Conservation (phyloP, 208 protist species). For the Kentomonas sorsogonicus region DNA sequence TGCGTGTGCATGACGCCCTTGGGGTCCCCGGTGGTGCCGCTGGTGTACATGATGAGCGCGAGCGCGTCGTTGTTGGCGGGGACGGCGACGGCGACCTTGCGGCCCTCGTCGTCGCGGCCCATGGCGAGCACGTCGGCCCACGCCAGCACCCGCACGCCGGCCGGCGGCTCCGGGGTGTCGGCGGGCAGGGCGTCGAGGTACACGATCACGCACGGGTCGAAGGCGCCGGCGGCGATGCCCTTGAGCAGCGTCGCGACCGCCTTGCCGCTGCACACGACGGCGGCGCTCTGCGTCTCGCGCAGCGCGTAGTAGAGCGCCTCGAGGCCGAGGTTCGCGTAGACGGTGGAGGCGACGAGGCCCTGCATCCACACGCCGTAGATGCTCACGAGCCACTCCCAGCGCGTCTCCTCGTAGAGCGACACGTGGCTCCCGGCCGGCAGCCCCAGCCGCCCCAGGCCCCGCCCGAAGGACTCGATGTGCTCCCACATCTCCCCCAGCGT, state of each 20-base stretch:
- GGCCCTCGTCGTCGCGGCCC: slow-evolving; percentile 16
- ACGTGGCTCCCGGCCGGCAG: slow-evolving; percentile 31
- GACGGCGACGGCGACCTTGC: slow-evolving; percentile 8
- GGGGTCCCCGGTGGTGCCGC: slow-evolving; percentile 85
- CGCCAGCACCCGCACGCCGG: slow-evolving; percentile 23
- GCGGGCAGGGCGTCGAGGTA: slow-evolving; percentile 47
- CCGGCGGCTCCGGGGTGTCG: slow-evolving; percentile 2
- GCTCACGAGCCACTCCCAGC: slow-evolving; percentile 72
- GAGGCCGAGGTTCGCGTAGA: slow-evolving; percentile 87
- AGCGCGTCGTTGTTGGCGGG: slow-evolving; percentile 26
- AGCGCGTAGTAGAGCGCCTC: slow-evolving; percentile 59
- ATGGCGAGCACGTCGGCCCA: slow-evolving; percentile 51
- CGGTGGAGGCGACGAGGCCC: slow-evolving; percentile 52
- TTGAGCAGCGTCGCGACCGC: slow-evolving; percentile 43
- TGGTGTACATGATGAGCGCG: slow-evolving; percentile 81
- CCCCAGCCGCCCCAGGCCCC: slow-evolving; percentile 45
- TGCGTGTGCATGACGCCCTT: slow-evolving; percentile 88
- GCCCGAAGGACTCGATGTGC: slow-evolving; percentile 33
- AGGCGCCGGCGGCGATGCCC: slow-evolving; percentile 30
- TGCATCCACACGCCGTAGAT: slow-evolving; percentile 74
- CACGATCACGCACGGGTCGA: slow-evolving; percentile 45
- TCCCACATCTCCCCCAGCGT: slow-evolving; percentile 36
- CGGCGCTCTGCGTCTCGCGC: slow-evolving; percentile 46
- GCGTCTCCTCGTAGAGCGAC: slow-evolving; percentile 78
- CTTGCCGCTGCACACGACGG: slow-evolving; percentile 66